phyloP scores from a whole-genome alignment of 192 early-diverging fungal species.

The Backusella mclennaniae region DNA sequence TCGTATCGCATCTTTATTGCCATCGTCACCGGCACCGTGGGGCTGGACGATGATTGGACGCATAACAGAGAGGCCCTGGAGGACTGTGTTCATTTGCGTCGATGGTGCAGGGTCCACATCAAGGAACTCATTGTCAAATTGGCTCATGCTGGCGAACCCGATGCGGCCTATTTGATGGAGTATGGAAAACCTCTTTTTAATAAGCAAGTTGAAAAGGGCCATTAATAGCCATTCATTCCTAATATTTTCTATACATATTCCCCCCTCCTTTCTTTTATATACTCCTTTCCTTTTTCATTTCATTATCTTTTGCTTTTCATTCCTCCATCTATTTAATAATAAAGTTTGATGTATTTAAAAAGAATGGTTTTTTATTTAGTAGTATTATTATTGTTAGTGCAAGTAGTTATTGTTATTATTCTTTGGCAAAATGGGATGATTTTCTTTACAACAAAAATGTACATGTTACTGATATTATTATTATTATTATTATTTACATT shows the following conservation, averaged over 20 bases:
- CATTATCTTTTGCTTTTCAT: neutral
- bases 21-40: slow-evolving; percentile 14
- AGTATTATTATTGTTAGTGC: too few species aligned
- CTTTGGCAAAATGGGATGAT: neutral
- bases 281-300: neutral
- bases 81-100: slow-evolving; percentile 19
- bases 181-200: slow-evolving; percentile 13
- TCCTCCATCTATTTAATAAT: neutral
- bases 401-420: too few species aligned
- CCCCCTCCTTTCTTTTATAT: neutral
- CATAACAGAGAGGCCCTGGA: slow-evolving; percentile 16
- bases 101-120: slow-evolving; percentile 19
- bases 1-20: slow-evolving; percentile 39
- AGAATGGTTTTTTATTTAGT: too few species aligned
- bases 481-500: neutral
- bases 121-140: slow-evolving; percentile 6
- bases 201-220: neutral
- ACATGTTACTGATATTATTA: too few species aligned
- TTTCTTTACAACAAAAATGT: neutral
- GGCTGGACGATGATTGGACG: neutral
- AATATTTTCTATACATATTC: neutral
- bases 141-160: neutral
- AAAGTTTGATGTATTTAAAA: neutral
- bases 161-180: slow-evolving; percentile 18
- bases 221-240: neutral